Conservation (phyloP, 805 yeast genomes). For the Wickerhamomyces strasburgensis region DNA sequence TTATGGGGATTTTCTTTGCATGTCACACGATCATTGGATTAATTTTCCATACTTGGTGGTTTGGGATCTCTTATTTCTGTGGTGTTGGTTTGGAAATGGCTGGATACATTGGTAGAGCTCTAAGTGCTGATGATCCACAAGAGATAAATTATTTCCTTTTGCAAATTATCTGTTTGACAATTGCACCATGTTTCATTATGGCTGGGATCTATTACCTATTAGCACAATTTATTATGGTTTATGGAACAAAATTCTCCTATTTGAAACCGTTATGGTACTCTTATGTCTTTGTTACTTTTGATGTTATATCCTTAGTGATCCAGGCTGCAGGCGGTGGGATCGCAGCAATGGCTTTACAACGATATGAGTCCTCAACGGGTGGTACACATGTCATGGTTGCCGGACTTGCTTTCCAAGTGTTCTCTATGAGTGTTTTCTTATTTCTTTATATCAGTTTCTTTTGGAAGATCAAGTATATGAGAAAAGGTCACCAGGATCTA, state of each 20-base stretch:
- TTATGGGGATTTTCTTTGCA: constrained; percentile 45
- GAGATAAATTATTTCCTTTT: constrained; percentile 43
- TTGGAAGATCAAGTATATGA: constrained; percentile 31
- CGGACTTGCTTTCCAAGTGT: constrained; percentile 75
- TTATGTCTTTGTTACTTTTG: constrained; percentile 60
- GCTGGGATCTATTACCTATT: constrained; percentile 75
- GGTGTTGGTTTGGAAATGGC: constrained; percentile 58
- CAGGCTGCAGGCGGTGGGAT: constrained; percentile 79
- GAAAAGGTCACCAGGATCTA: constrained; percentile 21
- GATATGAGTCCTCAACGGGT: constrained; percentile 25
- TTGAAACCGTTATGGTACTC: constrained; percentile 58
- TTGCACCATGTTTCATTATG: constrained; percentile 82
- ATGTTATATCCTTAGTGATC: constrained; percentile 54
- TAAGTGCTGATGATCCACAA: constrained; percentile 35
- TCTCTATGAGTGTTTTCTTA: constrained; percentile 59
- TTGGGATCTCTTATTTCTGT: constrained; percentile 48
- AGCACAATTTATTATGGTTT: constrained; percentile 60
- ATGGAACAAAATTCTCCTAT: constrained; percentile 49
- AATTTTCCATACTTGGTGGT: constrained; percentile 58
- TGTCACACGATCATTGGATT: constrained; percentile 40
- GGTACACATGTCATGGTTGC: constrained; percentile 74
- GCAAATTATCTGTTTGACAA: constrained; percentile 64
- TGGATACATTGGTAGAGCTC: constrained; percentile 62
- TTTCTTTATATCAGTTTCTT: constrained; percentile 44
- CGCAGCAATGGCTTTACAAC: constrained; percentile 33